A percentile compares a stretch with the other conserved stretches of the same genome.
These are phyloP conservation scores for Marasmius sp. DNA, from an alignment of 1,284 basidiomycete genomes.

Conservation along the genomic window DNA sequence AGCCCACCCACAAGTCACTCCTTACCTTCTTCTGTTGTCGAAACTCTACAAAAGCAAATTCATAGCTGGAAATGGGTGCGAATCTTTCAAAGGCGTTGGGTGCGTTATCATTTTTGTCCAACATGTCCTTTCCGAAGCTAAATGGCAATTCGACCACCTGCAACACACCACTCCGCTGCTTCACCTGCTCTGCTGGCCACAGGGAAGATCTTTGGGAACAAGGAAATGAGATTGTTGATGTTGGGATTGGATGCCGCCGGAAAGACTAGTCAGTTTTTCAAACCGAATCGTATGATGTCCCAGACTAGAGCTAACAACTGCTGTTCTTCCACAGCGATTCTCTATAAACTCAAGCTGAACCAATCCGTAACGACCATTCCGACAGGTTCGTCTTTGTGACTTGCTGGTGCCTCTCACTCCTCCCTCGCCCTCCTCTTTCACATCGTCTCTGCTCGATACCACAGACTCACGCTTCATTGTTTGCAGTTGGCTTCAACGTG, in stretches of 20 bases:
- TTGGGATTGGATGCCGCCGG: conserved; percentile 94
- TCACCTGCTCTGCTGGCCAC: conserved; percentile 25
- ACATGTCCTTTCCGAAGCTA: conserved; percentile 8
- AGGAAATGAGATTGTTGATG: conserved; percentile 96
- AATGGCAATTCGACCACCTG: background rate
- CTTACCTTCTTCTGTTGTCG: conserved; percentile 31
- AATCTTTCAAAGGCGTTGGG: conserved; percentile 77
- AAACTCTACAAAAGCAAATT: conserved; percentile 19
- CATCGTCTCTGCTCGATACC: background rate
- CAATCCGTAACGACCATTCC: conserved; percentile 99
- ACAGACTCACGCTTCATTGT: background rate
- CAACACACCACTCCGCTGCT: background rate
- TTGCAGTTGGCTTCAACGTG: conserved; percentile 92
- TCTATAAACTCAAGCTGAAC: conserved; percentile 99
- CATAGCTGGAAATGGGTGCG: conserved; percentile 57
- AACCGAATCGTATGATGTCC: background rate
- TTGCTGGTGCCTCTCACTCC: conserved; percentile 16
- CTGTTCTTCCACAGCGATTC: conserved; percentile 68
- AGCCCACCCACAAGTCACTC: conserved; percentile 37
- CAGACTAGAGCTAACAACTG: background rate
- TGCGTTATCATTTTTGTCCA: conserved; percentile 30
- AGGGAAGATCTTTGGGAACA: conserved; percentile 97
- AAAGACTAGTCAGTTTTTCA: conserved; percentile 79
- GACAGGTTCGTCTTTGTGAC: conserved; percentile 65
- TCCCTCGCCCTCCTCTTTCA: conserved; percentile 3